These are phyloP conservation scores for Colletotrichum scovillei DNA, from an alignment of 2,329 filamentous ascomycete species.

Conservation along the genomic window DNA sequence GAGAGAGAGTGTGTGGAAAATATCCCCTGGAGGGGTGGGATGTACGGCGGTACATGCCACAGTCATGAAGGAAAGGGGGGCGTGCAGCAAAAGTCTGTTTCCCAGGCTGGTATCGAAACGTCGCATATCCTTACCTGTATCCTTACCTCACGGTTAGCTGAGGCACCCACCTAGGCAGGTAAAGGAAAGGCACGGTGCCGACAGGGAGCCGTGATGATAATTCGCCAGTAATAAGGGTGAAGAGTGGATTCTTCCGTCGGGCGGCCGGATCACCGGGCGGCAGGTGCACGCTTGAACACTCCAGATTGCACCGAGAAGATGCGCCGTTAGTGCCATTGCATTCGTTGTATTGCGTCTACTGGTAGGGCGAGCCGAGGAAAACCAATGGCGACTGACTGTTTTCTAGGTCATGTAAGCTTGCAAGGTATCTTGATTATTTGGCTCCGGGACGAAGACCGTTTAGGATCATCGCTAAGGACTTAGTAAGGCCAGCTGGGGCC, in stretches of 20 bases:
- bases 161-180: not conserved
- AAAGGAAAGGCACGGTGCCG: conserved; percentile 21
- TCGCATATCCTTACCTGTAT: conserved; percentile 11
- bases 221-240: not conserved
- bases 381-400: not conserved
- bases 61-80: not conserved
- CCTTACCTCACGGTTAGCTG: not conserved
- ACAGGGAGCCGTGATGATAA: conserved; percentile 18
- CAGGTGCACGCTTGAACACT: conserved; percentile 13
- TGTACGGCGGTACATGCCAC: not conserved
- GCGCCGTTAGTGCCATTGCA: not conserved
- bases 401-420: not conserved
- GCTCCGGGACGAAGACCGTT: conserved; percentile 10
- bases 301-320: conserved; percentile 21
- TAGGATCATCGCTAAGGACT: conserved; percentile 10
- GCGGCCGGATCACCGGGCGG: not conserved
- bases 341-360: not conserved
- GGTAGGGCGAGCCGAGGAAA: not conserved
- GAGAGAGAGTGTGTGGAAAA: not conserved
- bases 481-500: conserved; percentile 20
- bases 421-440: not conserved
- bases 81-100: conserved; percentile 13
- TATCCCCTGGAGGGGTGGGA: not conserved
- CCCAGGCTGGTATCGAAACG: conserved; percentile 22
- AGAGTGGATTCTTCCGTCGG: not conserved